Conservation (phyloP, 163 green algal genomes). For the Scenedesmus sp. region DNA sequence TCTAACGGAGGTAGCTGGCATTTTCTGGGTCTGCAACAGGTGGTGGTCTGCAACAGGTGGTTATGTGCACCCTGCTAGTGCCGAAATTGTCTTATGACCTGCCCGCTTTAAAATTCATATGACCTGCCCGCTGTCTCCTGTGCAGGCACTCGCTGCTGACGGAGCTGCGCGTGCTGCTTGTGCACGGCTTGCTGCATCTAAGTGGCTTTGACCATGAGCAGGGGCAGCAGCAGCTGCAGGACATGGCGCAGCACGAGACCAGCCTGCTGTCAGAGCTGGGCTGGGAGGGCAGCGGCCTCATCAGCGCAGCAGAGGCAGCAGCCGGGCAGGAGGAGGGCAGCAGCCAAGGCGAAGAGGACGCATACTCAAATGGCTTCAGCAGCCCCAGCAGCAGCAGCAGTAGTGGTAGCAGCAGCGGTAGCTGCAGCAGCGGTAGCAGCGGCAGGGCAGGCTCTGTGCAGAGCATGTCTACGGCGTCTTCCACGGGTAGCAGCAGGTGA, state of each 20-base stretch:
- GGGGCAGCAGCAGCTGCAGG: conserved; percentile 64
- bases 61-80: too few relatives aligned
- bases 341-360: conserved; percentile 36
- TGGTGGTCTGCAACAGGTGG: not conserved
- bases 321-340: not conserved
- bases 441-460: not conserved
- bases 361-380: not conserved
- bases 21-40: not conserved
- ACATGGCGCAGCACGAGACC: conserved; percentile 90
- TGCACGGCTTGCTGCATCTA: conserved; percentile 97
- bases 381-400: conserved; percentile 32
- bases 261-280: conserved; percentile 79
- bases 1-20: not conserved
- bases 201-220: conserved; percentile 92
- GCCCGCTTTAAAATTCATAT: not conserved
- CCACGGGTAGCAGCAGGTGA: not conserved
- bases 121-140: not conserved
- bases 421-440: conserved; percentile 20
- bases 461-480: not conserved
- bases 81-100: not conserved
- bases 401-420: conserved; percentile 14
- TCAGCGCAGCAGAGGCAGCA: conserved; percentile 51
- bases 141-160: conserved; percentile 83
- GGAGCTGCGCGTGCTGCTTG: conserved; percentile 94
- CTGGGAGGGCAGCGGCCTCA: conserved; percentile 87